Base-by-base conservation (phyloP, 2,329 filamentous ascomycete genomes). In the Penicillium digitatum region DNA sequence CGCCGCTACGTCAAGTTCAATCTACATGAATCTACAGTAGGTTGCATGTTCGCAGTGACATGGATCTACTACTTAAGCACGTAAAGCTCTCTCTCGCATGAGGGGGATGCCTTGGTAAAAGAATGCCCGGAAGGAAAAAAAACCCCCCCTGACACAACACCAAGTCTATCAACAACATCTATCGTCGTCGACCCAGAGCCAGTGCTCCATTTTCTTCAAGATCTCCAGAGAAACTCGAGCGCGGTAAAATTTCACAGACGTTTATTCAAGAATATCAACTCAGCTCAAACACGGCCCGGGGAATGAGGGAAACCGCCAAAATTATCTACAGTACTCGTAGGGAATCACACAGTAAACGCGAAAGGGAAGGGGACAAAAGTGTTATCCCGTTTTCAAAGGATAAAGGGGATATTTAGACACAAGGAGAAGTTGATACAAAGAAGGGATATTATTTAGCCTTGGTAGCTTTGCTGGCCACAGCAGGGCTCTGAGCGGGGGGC, bases 401-500 rank as follows among this genome's bases (percentile, higher is more conserved):
- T 40, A 9, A 22, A 45, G 52, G 46, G 51, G 32, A 50, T 64
- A 58, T 63, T 64, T 63, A 54, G 51, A 60, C 61, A 63, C 27
- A 53, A 27, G 37, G 46, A 43, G 44, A 50, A 54, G 48, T 57
- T 62, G 54, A 55, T 64, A 66, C 63, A 64, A 32, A 42, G 27
- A 56, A 58, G 44, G 27, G 45, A 53, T 40, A 60, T 66, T 65
- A 70, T 54, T 69, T 70, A 42, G 64, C 69, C 47, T 59, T 66
- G 56, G 54, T 56, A 39, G 54, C 65, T 62, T 74, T 75, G 61
- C 71, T 74, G 51, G 66, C 61, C 42, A 72, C 67, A 9, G 72
- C 62, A 26, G 66, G 63, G 51, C 63, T 67, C 7, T 70, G 61
- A 3, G 73, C 72, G 18, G 75, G 76, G 39, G 90, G 89, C 71